These are phyloP conservation scores for Gyrodon lividus DNA, from an alignment of 768 basidiomycete genomes.

Conservation along the genomic window DNA sequence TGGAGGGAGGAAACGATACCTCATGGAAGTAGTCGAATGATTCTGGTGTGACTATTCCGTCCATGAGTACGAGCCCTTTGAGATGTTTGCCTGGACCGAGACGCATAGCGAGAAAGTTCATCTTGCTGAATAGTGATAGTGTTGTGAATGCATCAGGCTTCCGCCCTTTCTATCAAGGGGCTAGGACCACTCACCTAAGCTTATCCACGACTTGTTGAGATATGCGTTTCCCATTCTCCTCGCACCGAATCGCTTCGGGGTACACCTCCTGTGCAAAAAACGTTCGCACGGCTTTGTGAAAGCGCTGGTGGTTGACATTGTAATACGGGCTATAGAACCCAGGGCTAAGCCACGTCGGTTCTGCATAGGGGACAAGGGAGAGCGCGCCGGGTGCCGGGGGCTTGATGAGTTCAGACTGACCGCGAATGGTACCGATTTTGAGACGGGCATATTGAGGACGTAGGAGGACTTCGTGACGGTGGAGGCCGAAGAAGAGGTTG, in stretches of 20 bases:
- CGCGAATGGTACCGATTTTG: constrained; percentile 61
- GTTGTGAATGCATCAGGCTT: neutral
- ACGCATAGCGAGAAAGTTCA: constrained; percentile 64
- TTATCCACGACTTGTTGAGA: constrained; percentile 83
- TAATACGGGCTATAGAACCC: constrained; percentile 79
- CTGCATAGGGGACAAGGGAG: constrained; percentile 80
- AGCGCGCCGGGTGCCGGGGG: constrained; percentile 57
- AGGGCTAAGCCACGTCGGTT: constrained; percentile 74
- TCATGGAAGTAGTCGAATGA: constrained; percentile 96
- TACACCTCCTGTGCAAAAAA: constrained; percentile 75
- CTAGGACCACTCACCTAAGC: constrained; percentile 57
- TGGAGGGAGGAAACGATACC: constrained; percentile 35
- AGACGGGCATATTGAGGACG: constrained; percentile 72
- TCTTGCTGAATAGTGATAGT: constrained; percentile 46
- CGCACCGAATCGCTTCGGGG: constrained; percentile 74
- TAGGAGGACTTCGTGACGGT: constrained; percentile 76
- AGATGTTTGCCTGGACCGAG: constrained; percentile 84
- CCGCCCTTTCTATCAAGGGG: neutral
- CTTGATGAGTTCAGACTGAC: constrained; percentile 55
- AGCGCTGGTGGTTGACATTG: constrained; percentile 66
- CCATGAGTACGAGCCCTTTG: constrained; percentile 75
- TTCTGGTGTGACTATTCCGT: constrained; percentile 78
- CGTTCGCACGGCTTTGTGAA: constrained; percentile 73
- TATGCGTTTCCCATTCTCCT: constrained; percentile 85
- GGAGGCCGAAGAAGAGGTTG: constrained; percentile 80